These are phyloP conservation scores for Phtheirospermum japonicum DNA, from an alignment of 257 asterid species.

Conservation along the genomic window DNA sequence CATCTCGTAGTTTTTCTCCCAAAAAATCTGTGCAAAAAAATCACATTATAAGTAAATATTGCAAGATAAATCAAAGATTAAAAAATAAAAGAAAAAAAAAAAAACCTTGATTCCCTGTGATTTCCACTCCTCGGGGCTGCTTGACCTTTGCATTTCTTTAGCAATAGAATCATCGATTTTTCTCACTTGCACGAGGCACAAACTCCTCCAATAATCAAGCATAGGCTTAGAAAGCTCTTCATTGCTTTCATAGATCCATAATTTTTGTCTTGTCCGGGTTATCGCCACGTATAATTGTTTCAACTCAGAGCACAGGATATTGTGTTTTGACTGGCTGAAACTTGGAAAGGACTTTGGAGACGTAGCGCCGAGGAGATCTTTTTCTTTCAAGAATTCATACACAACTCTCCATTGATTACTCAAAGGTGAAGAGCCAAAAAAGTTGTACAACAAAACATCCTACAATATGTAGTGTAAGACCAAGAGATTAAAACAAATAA, in stretches of 20 bases:
- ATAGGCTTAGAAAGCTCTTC: constrained; percentile 55
- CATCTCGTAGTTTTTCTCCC: constrained; percentile 70
- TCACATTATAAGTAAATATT: neutral
- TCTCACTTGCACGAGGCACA: constrained; percentile 47
- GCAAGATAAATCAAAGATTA: neutral
- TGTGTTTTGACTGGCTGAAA: constrained; percentile 47
- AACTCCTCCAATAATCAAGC: constrained; percentile 57
- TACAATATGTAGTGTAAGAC: constrained; percentile 21
- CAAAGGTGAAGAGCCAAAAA: constrained; percentile 62
- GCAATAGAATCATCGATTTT: constrained; percentile 51
- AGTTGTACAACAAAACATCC: constrained; percentile 68
- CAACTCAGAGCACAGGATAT: constrained; percentile 57
- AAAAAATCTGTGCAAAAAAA: constrained; percentile 42
- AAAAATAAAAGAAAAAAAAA: too few species aligned
- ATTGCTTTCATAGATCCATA: constrained; percentile 59
- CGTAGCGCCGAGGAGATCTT: constrained; percentile 31
- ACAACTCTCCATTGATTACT: constrained; percentile 59
- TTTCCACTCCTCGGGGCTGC: constrained; percentile 67
- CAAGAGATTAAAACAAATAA: neutral
- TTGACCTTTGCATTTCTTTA: constrained; percentile 55
- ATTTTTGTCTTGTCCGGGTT: constrained; percentile 61
- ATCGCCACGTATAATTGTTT: constrained; percentile 61
- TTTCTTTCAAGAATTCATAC: constrained; percentile 46
- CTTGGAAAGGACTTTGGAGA: constrained; percentile 36
- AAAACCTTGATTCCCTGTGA: constrained; percentile 61